Evolutionary conservation across 2,329 filamentous ascomycete species (phyloP), one percentile per base, ranked within the genome.

Genomic region (Claviceps africana): DNA sequence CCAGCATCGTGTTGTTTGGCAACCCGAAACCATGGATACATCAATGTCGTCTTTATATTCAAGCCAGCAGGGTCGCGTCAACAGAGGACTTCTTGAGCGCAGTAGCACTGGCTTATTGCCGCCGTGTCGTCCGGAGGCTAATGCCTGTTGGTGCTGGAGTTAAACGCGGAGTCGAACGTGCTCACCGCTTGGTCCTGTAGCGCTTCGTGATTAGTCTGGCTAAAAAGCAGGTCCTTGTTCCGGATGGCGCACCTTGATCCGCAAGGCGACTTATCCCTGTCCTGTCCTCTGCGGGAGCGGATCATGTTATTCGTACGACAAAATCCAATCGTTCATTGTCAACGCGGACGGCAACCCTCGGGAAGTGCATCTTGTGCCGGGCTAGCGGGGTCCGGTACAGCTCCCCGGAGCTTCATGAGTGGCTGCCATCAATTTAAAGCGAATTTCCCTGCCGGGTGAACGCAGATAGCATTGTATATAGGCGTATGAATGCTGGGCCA

Each of bases 351-450:
- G 50, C 28, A 42, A 31, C 46, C 13, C 25, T 33, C 42, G 42
- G 46, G 54, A 49, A 54, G 46, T 17, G 8, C 44, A 40, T 33
- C 49, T 47, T 50, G 44, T 54, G 50, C 56, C 54, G 57, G 50
- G 28, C 46, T 37, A 43, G 53, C 48, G 53, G 56, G 52, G 22
- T 37, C 52, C 56, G 57, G 56, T 53, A 54, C 54, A 22, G 47
- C 55, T 58, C 57, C 56, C 54, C 57, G 57, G 51, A 17, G 28
- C 42, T n/a, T 48, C 30, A 11, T 54, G 48, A 53, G 25, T 55
- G 53, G 53, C 44, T 51, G 33, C 50, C 44, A 25, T 25, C 21
- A 47, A 51, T 51, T 51, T 33, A 46, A 46, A 46, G 31, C 30
- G 15, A 51, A 10, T 19, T 17, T 39, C 31, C 33, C 6, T 21